phyloP scores from a whole-genome alignment of 2,329 filamentous ascomycete genomes.

The Thyridium curvatum region DNA sequence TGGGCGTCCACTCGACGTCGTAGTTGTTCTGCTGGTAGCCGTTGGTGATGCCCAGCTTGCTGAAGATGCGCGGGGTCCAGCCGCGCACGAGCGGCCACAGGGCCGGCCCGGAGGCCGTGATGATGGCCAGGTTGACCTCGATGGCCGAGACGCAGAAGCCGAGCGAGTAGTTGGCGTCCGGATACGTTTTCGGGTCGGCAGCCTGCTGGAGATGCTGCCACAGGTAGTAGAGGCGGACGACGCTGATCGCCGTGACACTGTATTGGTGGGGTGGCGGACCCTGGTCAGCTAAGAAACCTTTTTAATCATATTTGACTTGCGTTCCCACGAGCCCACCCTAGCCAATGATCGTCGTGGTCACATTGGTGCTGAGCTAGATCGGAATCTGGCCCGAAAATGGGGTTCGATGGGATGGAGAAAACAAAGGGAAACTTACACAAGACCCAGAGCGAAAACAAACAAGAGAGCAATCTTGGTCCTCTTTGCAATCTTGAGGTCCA shows the following conservation, averaged over 20 bases:
- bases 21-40: constrained; percentile 5
- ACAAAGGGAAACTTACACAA: constrained; percentile 19
- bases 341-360: too few species aligned
- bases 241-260: constrained; percentile 24
- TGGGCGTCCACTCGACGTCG: constrained; percentile 11
- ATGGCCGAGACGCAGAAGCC: constrained; percentile 23
- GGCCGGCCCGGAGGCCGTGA: constrained; percentile 26
- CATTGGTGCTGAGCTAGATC: too few species aligned
- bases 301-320: neutral
- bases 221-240: constrained; percentile 23
- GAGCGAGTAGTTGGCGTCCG: constrained; percentile 20
- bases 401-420: neutral
- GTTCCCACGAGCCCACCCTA: too few species aligned
- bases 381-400: too few species aligned
- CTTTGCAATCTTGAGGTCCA: constrained; percentile 28
- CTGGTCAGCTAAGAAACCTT: too few species aligned
- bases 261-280: too few species aligned
- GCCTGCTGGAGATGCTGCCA: constrained; percentile 10
- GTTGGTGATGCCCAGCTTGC: constrained; percentile 11
- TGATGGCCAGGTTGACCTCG: constrained; percentile 29
- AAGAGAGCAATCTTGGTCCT: constrained; percentile 30
- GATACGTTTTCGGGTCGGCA: neutral
- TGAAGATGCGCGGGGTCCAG: constrained; percentile 26
- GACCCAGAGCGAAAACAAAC: constrained; percentile 30
- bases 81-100: constrained; percentile 24